phyloP scores from a whole-genome alignment of 2,329 filamentous ascomycete species.

The Diaporthe sp. region DNA sequence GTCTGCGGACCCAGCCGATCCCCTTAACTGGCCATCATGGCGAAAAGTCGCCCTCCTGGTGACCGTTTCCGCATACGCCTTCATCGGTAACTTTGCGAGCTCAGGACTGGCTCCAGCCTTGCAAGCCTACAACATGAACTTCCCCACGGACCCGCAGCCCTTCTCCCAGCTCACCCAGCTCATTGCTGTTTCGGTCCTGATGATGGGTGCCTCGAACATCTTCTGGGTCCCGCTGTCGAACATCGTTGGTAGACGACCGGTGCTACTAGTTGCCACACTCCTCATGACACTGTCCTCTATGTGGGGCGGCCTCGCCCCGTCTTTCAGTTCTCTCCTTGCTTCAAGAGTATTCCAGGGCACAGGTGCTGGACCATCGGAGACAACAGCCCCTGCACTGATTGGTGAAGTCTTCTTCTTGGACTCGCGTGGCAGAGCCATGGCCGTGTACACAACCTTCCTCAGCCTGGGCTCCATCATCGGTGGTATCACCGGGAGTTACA shows the following conservation, averaged over 20 bases:
- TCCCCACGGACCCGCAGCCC: slow-evolving; percentile 44
- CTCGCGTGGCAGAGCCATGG: slow-evolving; percentile 52
- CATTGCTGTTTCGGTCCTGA: slow-evolving; percentile 49
- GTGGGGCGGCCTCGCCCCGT: slow-evolving; percentile 45
- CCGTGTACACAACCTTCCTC: slow-evolving; percentile 50
- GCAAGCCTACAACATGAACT: slow-evolving; percentile 47
- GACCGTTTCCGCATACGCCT: slow-evolving; percentile 49
- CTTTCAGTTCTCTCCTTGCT: slow-evolving; percentile 45
- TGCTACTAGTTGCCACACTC: slow-evolving; percentile 48
- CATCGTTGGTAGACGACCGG: slow-evolving; percentile 48
- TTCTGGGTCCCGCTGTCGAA: slow-evolving; percentile 54
- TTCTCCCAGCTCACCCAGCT: slow-evolving; percentile 47
- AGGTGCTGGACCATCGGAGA: slow-evolving; percentile 51
- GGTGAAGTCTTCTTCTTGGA: slow-evolving; percentile 54
- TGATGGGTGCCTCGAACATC: slow-evolving; percentile 51
- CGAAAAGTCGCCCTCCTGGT: slow-evolving; percentile 42
- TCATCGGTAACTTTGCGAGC: slow-evolving; percentile 50
- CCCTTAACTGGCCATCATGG: slow-evolving; percentile 26
- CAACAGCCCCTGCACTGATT: slow-evolving; percentile 49
- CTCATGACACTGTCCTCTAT: slow-evolving; percentile 45
- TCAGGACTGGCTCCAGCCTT: slow-evolving; percentile 50
- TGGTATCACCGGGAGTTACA: slow-evolving; percentile 46
- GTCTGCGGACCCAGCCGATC: slow-evolving; percentile 11
- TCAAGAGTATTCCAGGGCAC: slow-evolving; percentile 50
- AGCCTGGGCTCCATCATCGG: slow-evolving; percentile 49